A percentile compares a stretch with the other conserved stretches of the same genome.
Evolutionary conservation across 805 yeast species (phyloP).

Genomic region (Candida vartiovaarae): DNA sequence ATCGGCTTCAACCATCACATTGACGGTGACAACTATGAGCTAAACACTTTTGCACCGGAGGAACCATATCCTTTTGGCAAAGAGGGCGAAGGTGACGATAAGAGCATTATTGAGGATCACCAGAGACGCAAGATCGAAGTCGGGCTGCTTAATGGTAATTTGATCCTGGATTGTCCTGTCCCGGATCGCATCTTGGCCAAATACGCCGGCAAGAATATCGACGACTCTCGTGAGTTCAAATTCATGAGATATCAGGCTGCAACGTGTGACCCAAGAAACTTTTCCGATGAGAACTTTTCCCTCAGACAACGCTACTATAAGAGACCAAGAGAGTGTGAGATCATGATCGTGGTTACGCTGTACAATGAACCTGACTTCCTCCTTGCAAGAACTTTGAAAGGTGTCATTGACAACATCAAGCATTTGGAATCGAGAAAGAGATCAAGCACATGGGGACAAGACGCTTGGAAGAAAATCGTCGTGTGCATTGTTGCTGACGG

Average conservation of each 20-base stretch:
- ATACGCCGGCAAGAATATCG: conserved; percentile 36
- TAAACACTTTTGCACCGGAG: conserved; percentile 19
- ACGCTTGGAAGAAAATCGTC: conserved; percentile 90
- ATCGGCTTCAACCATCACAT: conserved; percentile 24
- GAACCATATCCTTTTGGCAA: conserved; percentile 9
- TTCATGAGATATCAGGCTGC: conserved; percentile 93
- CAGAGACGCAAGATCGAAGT: conserved; percentile 30
- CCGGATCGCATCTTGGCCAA: conserved; percentile 57
- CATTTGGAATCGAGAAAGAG: conserved; percentile 61
- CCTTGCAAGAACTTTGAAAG: conserved; percentile 80
- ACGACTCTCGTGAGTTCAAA: conserved; percentile 53
- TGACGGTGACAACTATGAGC: conserved; percentile 22
- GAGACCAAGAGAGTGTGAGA: conserved; percentile 76
- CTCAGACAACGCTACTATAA: conserved; percentile 75
- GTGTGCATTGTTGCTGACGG: conserved; percentile 91
- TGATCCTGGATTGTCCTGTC: conserved; percentile 85
- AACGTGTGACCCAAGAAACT: conserved; percentile 82
- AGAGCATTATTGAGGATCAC: conserved; percentile 34
- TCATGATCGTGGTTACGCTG: conserved; percentile 81
- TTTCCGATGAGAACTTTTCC: conserved; percentile 55
- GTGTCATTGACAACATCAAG: conserved; percentile 81
- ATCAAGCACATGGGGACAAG: conserved; percentile 85
- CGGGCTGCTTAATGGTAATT: conserved; percentile 52
- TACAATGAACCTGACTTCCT: conserved; percentile 83
- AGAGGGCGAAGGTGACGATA: conserved; percentile 28